Evolutionary conservation across 257 asterid genomes (phyloP).

Genomic region (Galeopsis tetrahit): DNA sequence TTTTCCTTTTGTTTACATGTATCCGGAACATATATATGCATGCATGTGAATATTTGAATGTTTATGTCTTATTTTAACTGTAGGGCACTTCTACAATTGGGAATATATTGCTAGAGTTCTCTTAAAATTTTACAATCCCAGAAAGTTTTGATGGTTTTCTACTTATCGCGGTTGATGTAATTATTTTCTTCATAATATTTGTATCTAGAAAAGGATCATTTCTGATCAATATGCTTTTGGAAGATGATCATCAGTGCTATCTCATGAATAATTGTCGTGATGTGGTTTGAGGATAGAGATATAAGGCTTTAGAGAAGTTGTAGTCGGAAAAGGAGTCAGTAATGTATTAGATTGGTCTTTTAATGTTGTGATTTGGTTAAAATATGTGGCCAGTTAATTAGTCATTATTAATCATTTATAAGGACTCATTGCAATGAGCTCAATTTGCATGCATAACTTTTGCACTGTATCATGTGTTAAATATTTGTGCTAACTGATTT

Average conservation of each 20-base stretch:
- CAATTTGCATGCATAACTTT: conserved; percentile 1
- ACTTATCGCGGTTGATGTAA: neutral
- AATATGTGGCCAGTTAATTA: neutral
- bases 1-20: neutral
- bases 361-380: neutral
- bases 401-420: neutral
- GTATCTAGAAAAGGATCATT: neutral
- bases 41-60: neutral
- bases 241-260: conserved; percentile 24
- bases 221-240: neutral
- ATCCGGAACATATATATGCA: neutral
- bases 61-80: neutral
- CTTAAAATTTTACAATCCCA: neutral
- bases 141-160: conserved; percentile 16
- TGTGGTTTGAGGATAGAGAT: conserved; percentile 12
- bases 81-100: conserved; percentile 6
- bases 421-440: conserved; percentile 13
- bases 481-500: conserved; percentile 11
- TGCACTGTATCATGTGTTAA: conserved; percentile 2
- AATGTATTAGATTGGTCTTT: conserved; percentile 13
- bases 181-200: conserved; percentile 4
- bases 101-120: neutral
- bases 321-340: neutral
- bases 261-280: conserved; percentile 3
- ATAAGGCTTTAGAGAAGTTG: neutral